Percentiles rank a stretch among this genome's conserved stretches.
These are phyloP conservation scores for Litchi chinensis DNA, from an alignment of 345 rosid species.

Conservation along the genomic window DNA sequence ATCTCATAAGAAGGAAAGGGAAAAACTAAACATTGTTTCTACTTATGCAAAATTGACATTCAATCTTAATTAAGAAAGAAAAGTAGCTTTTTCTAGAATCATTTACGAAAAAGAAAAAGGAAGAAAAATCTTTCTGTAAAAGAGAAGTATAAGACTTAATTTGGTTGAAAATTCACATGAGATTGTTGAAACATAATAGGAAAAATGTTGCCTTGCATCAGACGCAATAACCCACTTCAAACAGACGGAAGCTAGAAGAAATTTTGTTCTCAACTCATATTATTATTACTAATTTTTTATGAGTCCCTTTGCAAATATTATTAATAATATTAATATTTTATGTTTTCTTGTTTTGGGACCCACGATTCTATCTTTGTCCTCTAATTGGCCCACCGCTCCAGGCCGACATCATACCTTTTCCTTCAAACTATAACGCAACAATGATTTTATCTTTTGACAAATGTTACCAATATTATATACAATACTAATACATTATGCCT, in stretches of 20 bases:
- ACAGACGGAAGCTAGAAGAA: slow-evolving; percentile 4
- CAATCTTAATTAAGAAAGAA: neutral
- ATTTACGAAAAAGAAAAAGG: neutral
- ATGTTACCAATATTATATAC: neutral
- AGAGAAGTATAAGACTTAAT: too few species aligned
- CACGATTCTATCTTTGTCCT: slow-evolving; percentile 17
- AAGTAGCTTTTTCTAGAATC: too few species aligned
- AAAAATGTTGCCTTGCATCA: slow-evolving; percentile 17
- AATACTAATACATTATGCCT: too few species aligned
- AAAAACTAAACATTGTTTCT: neutral
- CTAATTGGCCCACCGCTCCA: neutral
- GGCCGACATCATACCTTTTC: too few species aligned
- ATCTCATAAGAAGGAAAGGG: neutral
- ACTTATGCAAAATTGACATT: neutral
- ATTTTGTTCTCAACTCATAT: neutral
- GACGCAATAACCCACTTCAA: slow-evolving; percentile 16
- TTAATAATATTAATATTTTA: too few species aligned
- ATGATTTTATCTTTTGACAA: neutral
- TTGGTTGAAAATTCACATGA: too few species aligned
- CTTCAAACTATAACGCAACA: too few species aligned
- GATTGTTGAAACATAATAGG: neutral
- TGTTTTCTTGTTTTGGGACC: slow-evolving; percentile 12
- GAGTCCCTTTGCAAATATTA: too few species aligned
- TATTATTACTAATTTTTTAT: too few species aligned
- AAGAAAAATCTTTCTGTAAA: neutral